Evolutionary conservation across 2,329 filamentous ascomycete genomes (phyloP), one percentile per base, ranked within the genome.

Genomic region (Amylocarpus encephaloides): DNA sequence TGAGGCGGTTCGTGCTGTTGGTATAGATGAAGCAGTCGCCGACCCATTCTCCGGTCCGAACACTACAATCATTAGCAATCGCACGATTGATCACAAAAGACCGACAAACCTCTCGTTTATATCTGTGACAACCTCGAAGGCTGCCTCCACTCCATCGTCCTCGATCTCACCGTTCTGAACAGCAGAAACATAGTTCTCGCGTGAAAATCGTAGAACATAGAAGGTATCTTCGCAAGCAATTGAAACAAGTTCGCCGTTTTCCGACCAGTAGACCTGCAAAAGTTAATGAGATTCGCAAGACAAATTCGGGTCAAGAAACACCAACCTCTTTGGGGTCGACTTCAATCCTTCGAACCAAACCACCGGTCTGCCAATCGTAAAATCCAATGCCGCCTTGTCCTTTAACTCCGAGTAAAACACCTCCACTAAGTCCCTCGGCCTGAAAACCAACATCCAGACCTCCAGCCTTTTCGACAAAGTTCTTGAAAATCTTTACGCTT

Each of bases 1-100:
- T 97, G 53, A 98, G 77, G 55, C 93, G 87, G 76, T 97, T 96
- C 9, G 91, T 95, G 68, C 80, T 87, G 76, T 95, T 97, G 49
- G 93, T 96, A 78, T 97, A 98, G 68, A 97, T 91, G 77, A 98
- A 95, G 74, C 92, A 95, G 73, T 98, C 93, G 55, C 93, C 93
- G 50, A 98, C 88, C 93, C 93, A 98, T 73, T 95, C 88, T 61
- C 92, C 93, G 16, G 92, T 96, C 58, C 88, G 86, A 46, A 97
- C 90, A 57, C 85, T 88, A 54, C 16, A 32, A 41, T 32, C 52
- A 50, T 61, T 63, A 67, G 64, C 39, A 47, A 30, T 29, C 3
- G 10, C 44, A 22, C 19, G 32, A 1, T n/a, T 4, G 1, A 9
- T 19, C 1, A 6, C 5, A 12, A 7, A 15, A 42, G n/a, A 13